Evolutionary conservation across 495 filamentous ascomycete genomes (phyloP), one percentile per base, ranked within the genome.

Genomic region (Emericellopsis terricola): DNA sequence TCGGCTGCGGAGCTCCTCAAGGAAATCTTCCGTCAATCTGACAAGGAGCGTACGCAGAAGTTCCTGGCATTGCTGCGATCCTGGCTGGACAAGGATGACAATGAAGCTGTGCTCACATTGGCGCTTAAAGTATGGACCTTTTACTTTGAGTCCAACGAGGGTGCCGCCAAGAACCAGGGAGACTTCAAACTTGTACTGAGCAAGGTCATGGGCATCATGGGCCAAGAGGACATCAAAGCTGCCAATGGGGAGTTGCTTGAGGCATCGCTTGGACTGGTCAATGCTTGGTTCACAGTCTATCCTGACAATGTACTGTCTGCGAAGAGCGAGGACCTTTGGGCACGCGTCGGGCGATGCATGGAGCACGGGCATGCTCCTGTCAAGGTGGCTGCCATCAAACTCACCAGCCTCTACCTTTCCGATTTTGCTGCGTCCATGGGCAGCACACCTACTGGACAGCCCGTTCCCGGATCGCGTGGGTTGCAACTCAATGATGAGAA

Each of bases 1-100:
- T 80, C 89, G 60, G 82, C 83, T 8, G 81, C 71, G 11, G 70
- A 72, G 20, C 52, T 97, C 19, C 56, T 94, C 28, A 82, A 81
- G 44, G 72, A 78, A 47, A 61, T 80, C 31, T 93, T 89, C 50
- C 71, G 72, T 29, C 72, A 78, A 39, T 79, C 84, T 2, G 77
- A 93, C 48, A 62, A 62, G 34, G 82, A 89, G 42, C 64, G 69
- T 28, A 57, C 69, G 41, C 64, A 72, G 39, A 70, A 65, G 19
- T 84, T 91, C 42, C 44, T 83, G 30, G 57, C 55, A 2, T 63
- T 81, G 19, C 53, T 92, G 31, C 70, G 69, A 34, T 65, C 68
- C n/a, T 96, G 85, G 86, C 47, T 84, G 19, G 68, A 68, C 34
- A 72, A 85, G 41, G 65, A 68, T 8, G 70, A 73, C 9, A 81